Conservation (phyloP, 768 basidiomycete genomes). For the Auricularia sp. region DNA sequence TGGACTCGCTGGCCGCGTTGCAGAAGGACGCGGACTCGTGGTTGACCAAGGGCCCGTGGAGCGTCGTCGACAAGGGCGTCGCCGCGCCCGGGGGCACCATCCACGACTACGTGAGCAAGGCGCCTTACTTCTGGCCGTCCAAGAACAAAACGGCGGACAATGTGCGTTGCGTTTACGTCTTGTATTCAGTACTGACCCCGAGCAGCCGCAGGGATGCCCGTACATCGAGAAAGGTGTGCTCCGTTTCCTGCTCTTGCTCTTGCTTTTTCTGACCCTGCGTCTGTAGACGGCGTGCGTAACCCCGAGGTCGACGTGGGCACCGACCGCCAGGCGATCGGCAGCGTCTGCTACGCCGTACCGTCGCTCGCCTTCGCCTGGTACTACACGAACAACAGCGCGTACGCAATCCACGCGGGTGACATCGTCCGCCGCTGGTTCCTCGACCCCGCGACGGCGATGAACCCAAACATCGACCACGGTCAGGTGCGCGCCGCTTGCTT, state of each 20-base stretch:
- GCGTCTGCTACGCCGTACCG: not conserved
- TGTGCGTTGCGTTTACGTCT: not conserved
- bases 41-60: not conserved
- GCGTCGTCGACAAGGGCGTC: not conserved
- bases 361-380: conserved; percentile 2
- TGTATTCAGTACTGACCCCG: not conserved
- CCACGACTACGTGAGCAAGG: not conserved
- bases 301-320: not conserved
- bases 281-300: not conserved
- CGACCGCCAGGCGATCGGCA: not conserved
- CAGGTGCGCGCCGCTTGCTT: not conserved
- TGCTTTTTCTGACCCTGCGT: not conserved
- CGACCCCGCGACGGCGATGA: not conserved
- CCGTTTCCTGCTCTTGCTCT: not conserved
- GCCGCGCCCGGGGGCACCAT: not conserved
- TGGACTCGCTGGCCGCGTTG: not conserved
- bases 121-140: not conserved
- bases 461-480: not conserved
- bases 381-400: conserved; percentile 2
- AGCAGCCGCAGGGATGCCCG: not conserved
- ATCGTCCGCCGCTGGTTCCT: not conserved
- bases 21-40: not conserved
- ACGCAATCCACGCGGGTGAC: not conserved
- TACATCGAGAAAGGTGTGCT: not conserved
- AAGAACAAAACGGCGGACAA: not conserved